Percentiles rank a stretch among this genome's conserved stretches.
Conservation (phyloP, 371 early-diverging fungal genomes). For the Batkoa obscura region DNA sequence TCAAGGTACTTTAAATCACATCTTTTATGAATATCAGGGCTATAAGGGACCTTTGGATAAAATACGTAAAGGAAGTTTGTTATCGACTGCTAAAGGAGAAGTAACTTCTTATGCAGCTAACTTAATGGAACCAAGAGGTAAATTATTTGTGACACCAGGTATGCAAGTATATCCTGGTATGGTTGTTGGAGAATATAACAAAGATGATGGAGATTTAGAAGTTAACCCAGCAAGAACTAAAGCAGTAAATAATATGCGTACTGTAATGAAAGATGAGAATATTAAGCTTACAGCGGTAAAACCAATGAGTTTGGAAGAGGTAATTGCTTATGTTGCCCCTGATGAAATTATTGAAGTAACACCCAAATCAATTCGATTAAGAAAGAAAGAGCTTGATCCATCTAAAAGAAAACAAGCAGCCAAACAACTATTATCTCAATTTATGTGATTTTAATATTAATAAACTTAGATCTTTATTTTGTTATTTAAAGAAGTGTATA, state of each 20-base stretch:
- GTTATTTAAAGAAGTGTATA: no score
- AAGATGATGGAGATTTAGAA: conserved; percentile 36
- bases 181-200: conserved; percentile 58
- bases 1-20: conserved; percentile 45
- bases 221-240: conserved; percentile 63
- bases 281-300: conserved; percentile 41
- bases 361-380: conserved; percentile 36
- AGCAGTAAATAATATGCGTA: conserved; percentile 49
- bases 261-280: conserved; percentile 49
- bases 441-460: no score
- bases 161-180: conserved; percentile 55
- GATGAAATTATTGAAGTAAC: conserved; percentile 69
- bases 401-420: conserved; percentile 27
- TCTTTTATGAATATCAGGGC: conserved; percentile 37
- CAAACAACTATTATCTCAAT: no score
- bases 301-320: conserved; percentile 41
- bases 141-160: conserved; percentile 46
- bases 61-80: conserved; percentile 43
- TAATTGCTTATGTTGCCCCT: conserved; percentile 47
- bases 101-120: conserved; percentile 47
- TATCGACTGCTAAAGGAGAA: conserved; percentile 40
- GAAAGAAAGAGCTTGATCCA: conserved; percentile 47
- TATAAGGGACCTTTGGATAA: conserved; percentile 44
- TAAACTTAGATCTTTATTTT: no score
- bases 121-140: conserved; percentile 50